Conservation (phyloP, 805 yeast species). For the Metschnikowia lochheadii region DNA sequence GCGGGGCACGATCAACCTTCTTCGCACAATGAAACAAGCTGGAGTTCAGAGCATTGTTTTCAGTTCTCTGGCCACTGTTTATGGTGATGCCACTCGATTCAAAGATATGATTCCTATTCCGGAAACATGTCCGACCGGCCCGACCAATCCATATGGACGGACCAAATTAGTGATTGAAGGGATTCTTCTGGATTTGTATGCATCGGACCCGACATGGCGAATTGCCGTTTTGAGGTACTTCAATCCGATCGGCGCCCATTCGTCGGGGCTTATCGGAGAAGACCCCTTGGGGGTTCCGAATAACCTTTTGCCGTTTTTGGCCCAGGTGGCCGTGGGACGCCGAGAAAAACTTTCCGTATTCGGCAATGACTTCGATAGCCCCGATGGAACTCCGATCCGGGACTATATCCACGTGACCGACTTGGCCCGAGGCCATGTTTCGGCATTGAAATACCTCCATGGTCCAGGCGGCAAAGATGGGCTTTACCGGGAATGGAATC, state of each 20-base stretch:
- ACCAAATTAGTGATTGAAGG: constrained; percentile 67
- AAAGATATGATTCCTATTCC: constrained; percentile 74
- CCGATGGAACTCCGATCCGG: constrained; percentile 78
- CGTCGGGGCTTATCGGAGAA: constrained; percentile 76
- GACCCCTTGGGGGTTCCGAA: constrained; percentile 77
- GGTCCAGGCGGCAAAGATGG: constrained; percentile 34
- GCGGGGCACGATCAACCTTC: constrained; percentile 55
- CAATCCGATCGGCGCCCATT: constrained; percentile 85
- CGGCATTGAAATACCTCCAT: constrained; percentile 59
- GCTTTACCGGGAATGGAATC: constrained; percentile 71
- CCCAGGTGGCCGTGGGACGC: constrained; percentile 74
- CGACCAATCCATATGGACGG: constrained; percentile 74
- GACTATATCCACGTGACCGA: constrained; percentile 82
- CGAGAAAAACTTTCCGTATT: constrained; percentile 62
- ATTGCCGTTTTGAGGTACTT: constrained; percentile 70
- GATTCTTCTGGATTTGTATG: constrained; percentile 51
- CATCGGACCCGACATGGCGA: constrained; percentile 43
- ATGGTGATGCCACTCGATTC: constrained; percentile 75
- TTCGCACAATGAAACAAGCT: constrained; percentile 48
- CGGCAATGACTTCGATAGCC: constrained; percentile 66
- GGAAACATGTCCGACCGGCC: constrained; percentile 69
- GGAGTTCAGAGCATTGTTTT: constrained; percentile 57
- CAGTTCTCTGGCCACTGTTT: constrained; percentile 78
- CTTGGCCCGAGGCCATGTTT: constrained; percentile 71
- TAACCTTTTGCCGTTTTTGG: constrained; percentile 68